These are phyloP conservation scores for Allomyces macrogynus DNA, from an alignment of 192 early-diverging fungal genomes.

Conservation along the genomic window DNA sequence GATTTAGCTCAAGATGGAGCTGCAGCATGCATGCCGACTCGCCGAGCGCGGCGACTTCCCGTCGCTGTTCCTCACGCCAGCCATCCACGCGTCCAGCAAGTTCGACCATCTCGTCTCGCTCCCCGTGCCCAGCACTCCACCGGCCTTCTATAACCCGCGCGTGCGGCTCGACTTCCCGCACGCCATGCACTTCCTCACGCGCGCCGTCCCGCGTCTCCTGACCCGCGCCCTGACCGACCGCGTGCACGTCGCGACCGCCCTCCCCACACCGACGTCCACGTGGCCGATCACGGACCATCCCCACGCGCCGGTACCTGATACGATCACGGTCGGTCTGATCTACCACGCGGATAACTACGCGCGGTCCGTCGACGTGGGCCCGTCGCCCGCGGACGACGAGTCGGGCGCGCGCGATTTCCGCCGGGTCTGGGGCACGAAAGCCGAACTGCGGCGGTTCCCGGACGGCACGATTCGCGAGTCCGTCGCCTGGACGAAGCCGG, in stretches of 20 bases:
- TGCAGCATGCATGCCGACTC: neutral
- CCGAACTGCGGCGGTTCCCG: constrained; percentile 82
- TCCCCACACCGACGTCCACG: constrained; percentile 11
- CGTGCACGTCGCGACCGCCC: constrained; percentile 18
- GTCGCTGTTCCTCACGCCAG: neutral
- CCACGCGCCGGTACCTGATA: neutral
- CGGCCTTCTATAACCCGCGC: neutral
- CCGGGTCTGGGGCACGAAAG: constrained; percentile 66
- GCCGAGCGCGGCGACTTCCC: neutral
- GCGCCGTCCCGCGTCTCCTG: constrained; percentile 19
- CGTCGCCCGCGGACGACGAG: constrained; percentile 47
- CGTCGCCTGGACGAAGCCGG: constrained; percentile 48
- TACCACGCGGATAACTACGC: constrained; percentile 40
- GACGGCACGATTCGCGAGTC: constrained; percentile 78
- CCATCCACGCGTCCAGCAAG: neutral
- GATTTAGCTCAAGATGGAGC: neutral
- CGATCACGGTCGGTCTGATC: constrained; percentile 46
- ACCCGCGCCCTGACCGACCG: constrained; percentile 28
- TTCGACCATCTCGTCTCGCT: neutral
- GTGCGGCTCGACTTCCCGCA: neutral
- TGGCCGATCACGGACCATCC: constrained; percentile 16
- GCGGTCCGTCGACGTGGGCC: constrained; percentile 72
- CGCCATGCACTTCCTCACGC: neutral
- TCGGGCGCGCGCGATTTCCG: constrained; percentile 45
- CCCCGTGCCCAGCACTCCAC: neutral